Conservation (phyloP, 176 grass and related monocot genomes). For the Phoenix dactylifera region DNA sequence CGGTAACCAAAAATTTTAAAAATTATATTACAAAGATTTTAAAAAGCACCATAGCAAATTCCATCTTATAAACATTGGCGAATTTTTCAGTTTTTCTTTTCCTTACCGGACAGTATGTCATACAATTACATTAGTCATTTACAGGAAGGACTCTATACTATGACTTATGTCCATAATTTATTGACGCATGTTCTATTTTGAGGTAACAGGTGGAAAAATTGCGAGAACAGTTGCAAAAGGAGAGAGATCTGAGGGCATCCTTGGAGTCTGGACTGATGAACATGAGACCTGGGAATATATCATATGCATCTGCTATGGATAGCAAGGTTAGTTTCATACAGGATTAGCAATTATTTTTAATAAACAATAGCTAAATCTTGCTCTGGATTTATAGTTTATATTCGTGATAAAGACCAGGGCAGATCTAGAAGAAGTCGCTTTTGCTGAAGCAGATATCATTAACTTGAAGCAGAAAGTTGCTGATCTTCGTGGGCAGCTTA, state of each 20-base stretch:
- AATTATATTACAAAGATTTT: no score
- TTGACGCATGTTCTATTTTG: slow-evolving; percentile 21
- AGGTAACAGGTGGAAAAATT: slow-evolving; percentile 67
- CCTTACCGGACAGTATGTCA: no score
- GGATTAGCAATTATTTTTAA: background rate
- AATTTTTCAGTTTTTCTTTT: no score
- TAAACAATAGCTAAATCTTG: background rate
- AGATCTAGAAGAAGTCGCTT: slow-evolving; percentile 79
- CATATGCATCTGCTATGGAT: slow-evolving; percentile 45
- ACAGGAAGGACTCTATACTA: no score
- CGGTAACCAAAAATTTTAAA: no score
- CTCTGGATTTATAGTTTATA: background rate
- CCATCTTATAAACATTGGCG: no score
- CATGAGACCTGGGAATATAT: slow-evolving; percentile 50
- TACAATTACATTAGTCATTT: no score
- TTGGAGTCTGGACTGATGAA: slow-evolving; percentile 80
- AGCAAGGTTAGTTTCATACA: slow-evolving; percentile 47
- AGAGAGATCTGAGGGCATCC: slow-evolving; percentile 60
- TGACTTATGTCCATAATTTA: background rate
- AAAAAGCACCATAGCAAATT: no score
- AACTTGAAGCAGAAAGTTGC: slow-evolving; percentile 85
- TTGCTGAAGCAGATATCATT: slow-evolving; percentile 77
- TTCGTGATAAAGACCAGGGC: slow-evolving; percentile 51
- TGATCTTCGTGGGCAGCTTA: slow-evolving; percentile 72
- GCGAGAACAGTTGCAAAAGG: slow-evolving; percentile 65